Evolutionary conservation across 805 yeast species (phyloP).

Genomic region (Ogataea saltuana): DNA sequence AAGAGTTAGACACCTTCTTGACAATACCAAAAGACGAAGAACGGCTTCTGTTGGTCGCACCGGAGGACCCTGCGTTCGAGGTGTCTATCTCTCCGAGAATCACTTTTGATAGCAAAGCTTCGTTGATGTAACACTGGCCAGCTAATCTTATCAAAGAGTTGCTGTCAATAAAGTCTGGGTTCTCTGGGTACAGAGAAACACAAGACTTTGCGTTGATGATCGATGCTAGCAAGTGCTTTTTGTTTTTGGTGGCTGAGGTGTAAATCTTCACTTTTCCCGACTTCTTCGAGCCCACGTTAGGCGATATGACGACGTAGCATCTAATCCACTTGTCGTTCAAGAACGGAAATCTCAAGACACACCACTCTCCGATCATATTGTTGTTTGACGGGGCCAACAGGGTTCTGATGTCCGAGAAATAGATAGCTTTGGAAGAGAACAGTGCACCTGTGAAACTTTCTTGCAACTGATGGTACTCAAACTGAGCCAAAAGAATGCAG

Average conservation of each 20-base stretch:
- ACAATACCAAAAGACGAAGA: conserved; percentile 29
- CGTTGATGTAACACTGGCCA: conserved; percentile 55
- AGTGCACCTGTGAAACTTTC: conserved; percentile 68
- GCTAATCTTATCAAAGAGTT: conserved; percentile 56
- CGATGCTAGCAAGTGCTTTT: conserved; percentile 53
- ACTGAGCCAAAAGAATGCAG: conserved; percentile 54
- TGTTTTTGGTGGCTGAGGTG: conserved; percentile 46
- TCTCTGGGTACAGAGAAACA: conserved; percentile 61
- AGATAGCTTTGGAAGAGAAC: conserved; percentile 56
- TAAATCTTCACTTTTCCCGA: conserved; percentile 58
- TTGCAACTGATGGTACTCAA: conserved; percentile 55
- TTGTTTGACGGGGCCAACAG: conserved; percentile 52
- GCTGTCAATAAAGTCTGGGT: conserved; percentile 54
- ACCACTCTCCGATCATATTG: conserved; percentile 57
- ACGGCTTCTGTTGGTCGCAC: conserved; percentile 25
- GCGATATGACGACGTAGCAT: conserved; percentile 51
- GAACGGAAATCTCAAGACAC: conserved; percentile 59
- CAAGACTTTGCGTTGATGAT: conserved; percentile 45
- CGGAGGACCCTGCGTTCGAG: conserved; percentile 10
- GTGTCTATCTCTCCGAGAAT: conserved; percentile 26
- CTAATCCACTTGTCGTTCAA: conserved; percentile 59
- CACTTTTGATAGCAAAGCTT: conserved; percentile 29
- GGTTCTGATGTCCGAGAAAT: conserved; percentile 58
- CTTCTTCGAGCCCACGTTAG: conserved; percentile 42
- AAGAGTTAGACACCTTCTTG: conserved; percentile 33